phyloP scores from a whole-genome alignment of 768 basidiomycete species.

The Tylopilus plumbeoviolaceoides region DNA sequence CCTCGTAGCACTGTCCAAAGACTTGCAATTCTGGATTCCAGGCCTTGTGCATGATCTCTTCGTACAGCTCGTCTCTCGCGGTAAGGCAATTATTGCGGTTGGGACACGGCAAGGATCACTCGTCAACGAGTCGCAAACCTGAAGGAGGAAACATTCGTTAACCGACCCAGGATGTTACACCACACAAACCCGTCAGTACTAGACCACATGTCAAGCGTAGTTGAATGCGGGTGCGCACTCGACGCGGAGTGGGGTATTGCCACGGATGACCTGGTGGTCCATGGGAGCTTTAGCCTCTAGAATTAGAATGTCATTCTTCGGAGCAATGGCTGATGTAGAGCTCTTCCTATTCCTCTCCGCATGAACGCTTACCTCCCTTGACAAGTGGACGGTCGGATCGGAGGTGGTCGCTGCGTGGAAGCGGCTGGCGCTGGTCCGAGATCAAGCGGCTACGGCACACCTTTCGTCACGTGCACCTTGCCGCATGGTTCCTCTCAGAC shows the following conservation, averaged over 20 bases:
- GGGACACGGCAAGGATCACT: slow-evolving; percentile 78
- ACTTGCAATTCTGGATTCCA: slow-evolving; percentile 90
- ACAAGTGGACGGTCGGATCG: too few species aligned
- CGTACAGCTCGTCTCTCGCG: slow-evolving; percentile 81
- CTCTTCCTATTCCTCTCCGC: too few species aligned
- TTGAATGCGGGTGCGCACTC: slow-evolving; percentile 97
- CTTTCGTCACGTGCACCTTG: too few species aligned
- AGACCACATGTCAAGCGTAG: too few species aligned
- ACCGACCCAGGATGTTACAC: not conserved
- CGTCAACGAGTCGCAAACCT: too few species aligned
- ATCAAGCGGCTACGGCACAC: too few species aligned
- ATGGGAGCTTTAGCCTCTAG: not conserved
- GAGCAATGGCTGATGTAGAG: too few species aligned
- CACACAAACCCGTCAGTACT: slow-evolving; percentile 3
- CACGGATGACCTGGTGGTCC: slow-evolving; percentile 75
- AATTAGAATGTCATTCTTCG: not conserved
- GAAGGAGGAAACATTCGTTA: not conserved
- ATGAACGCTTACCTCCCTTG: too few species aligned
- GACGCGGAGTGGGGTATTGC: slow-evolving; percentile 70
- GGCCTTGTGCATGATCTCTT: slow-evolving; percentile 87
- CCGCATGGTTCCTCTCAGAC: too few species aligned
- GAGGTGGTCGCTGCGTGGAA: too few species aligned
- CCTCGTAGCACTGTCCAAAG: too few species aligned
- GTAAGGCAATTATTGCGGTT: slow-evolving; percentile 65
- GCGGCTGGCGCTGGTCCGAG: too few species aligned